Evolutionary conservation across 176 grass and related monocot genomes (phyloP), one percentile per base, ranked within the genome.

Genomic region (Oryza australiensis): DNA sequence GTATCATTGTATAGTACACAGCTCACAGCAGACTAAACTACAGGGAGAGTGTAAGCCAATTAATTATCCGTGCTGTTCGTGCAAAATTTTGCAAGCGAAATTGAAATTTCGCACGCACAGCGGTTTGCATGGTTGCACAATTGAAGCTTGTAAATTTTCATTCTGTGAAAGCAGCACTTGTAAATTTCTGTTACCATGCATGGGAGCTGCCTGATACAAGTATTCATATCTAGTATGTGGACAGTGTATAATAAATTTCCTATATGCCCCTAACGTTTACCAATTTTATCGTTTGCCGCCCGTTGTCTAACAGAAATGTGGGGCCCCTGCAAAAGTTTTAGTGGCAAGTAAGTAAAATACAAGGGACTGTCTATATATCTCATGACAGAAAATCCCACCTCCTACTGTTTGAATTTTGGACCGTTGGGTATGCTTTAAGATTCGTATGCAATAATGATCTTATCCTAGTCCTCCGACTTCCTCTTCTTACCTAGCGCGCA

Each of bases 61-160:
- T 81, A 51, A 38, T 55, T 81, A 51, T 66, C 13, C 28, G 30
- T 33, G 82, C 32, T 85, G 87, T 85, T 89, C 65, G 55, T 77
- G 64, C 66, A 42, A 43, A 85, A 85, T 59, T 82, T 72, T 41
- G 18, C 77, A 23, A 1, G 11, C 12, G 20, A n/a, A 71, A n/a
- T 14, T 72, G 16, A 72, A 85, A 89, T 89, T 81, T 85, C 43
- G 28, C 72, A 45, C 78, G 77, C 64, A 85, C 82, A 77, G 42
- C 65, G 33, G 67, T 40, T 40, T 77, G 26, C 26, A 46, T 48
- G 66, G 40, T 37, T 20, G 30, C 10, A 65, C 67, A 57, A 32
- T 32, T 32, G 32, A 12, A 9, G 24, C 24, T 27, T 29, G 74
- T 74, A 68, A 16, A 83, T 35, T 79, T 83, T 62, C 18, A 18